Evolutionary conservation across 257 asterid species (phyloP), one percentile per base, ranked within the genome.

Genomic region (Solanum paucissectum): DNA sequence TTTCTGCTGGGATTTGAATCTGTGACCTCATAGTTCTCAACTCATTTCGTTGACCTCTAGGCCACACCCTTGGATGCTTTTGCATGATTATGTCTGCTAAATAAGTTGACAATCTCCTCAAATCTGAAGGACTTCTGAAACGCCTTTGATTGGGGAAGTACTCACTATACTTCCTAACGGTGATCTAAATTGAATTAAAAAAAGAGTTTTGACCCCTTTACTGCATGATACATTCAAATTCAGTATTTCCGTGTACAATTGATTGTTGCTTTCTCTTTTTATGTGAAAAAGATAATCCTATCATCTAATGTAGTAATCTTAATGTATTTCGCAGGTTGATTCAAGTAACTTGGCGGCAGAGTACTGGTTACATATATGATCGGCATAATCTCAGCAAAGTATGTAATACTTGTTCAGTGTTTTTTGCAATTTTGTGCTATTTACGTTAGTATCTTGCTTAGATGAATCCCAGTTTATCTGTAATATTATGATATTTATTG

Each of bases 311-410:
- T 46, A 46, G 40, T 46, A 81, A 81, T 81, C 42, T 44, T 27
- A 16, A 44, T 5, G 69, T 90, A 85, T 91, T 90, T 93, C 91
- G 94, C 92, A 97, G 99, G 98, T 95, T 97, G 93, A 91, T 93
- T 96, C 99, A 95, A 91, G 95, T 97, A 83, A 94, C 90, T 88
- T 97, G 99, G 99, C 72, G 82, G 98, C 87, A 90, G 92, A 92
- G 93, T 81, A 94, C 92, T 88, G 99, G 98, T 91, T 97, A 95
- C 95, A 92, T 92, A 88, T 97, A 96, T 89, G 96, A 94, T 94
- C 94, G 92, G 82, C 90, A 92, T 92, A 88, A 94, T 92, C 91
- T 97, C 60, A 94, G 93, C 92, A 92, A 90, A 84, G 99, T 97
- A 91, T 87, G 98, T 95, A 16, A 29, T 81, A 81, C 33, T 81